These are phyloP conservation scores for Pichia thaimueangensis DNA, from an alignment of 805 yeast species.

Conservation along the genomic window DNA sequence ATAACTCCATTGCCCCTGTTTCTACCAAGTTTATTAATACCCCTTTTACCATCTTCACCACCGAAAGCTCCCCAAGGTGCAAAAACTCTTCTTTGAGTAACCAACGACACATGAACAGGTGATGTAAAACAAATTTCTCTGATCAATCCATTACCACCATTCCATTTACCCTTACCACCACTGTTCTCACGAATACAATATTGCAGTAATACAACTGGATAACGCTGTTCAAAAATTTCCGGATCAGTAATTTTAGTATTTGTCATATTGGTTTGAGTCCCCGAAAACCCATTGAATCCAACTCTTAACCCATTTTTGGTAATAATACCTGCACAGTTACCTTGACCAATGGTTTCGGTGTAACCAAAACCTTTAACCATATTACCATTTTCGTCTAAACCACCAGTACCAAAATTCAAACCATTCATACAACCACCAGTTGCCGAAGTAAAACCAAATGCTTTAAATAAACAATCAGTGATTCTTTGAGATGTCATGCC, in stretches of 20 bases:
- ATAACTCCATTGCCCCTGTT: conserved; percentile 34
- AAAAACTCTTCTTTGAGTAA: conserved; percentile 77
- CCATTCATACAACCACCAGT: conserved; percentile 96
- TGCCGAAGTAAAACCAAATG: conserved; percentile 86
- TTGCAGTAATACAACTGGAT: conserved; percentile 72
- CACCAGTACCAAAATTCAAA: conserved; percentile 83
- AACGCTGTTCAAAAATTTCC: conserved; percentile 81
- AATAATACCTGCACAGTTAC: conserved; percentile 79
- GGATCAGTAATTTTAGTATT: conserved; percentile 90
- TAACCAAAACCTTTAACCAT: conserved; percentile 72
- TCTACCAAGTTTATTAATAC: conserved; percentile 41
- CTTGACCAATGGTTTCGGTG: conserved; percentile 93
- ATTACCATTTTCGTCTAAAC: conserved; percentile 44
- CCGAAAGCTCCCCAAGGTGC: conserved; percentile 87
- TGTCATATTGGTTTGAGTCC: conserved; percentile 90
- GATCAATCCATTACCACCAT: conserved; percentile 82
- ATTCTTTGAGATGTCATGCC: conserved; percentile 93
- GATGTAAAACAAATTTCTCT: conserved; percentile 78
- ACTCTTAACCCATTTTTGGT: conserved; percentile 16
- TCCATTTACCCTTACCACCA: conserved; percentile 73
- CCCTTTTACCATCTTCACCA: conserved; percentile 71
- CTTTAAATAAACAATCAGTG: conserved; percentile 80
- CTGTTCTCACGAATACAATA: conserved; percentile 65
- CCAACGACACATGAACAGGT: conserved; percentile 68
- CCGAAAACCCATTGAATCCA: conserved; percentile 60